These are phyloP conservation scores for Trichoderma atroviride DNA, from an alignment of 2,329 filamentous ascomycete species.

Conservation along the genomic window DNA sequence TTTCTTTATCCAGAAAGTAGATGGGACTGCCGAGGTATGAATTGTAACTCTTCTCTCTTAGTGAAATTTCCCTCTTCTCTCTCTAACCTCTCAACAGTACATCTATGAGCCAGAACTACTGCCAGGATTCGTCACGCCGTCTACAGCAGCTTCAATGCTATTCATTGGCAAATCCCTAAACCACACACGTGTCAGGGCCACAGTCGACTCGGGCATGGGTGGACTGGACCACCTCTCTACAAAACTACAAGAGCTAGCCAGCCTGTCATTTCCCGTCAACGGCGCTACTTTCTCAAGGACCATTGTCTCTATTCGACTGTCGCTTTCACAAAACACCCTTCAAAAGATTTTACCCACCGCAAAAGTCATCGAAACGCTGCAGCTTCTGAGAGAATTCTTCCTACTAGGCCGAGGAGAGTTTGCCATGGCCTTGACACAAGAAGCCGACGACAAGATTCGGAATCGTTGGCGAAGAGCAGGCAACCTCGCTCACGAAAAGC, in stretches of 20 bases:
- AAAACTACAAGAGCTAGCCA: slow-evolving; percentile 70
- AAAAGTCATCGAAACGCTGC: slow-evolving; percentile 75
- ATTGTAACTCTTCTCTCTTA: slow-evolving; percentile 25
- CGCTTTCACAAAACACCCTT: slow-evolving; percentile 80
- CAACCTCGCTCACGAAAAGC: slow-evolving; percentile 59
- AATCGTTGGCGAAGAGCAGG: slow-evolving; percentile 69
- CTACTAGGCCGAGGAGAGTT: slow-evolving; percentile 89
- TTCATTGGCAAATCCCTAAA: slow-evolving; percentile 91
- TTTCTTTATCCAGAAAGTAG: slow-evolving; percentile 73
- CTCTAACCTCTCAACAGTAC: slow-evolving; percentile 48
- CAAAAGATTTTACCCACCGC: slow-evolving; percentile 78
- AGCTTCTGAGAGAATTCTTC: slow-evolving; percentile 82
- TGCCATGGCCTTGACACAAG: slow-evolving; percentile 79
- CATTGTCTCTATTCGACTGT: slow-evolving; percentile 75
- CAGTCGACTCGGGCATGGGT: slow-evolving; percentile 47
- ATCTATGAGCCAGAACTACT: slow-evolving; percentile 61
- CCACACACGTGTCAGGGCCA: slow-evolving; percentile 68
- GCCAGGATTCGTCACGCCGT: slow-evolving; percentile 75
- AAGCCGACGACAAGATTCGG: slow-evolving; percentile 80
- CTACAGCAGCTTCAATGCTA: slow-evolving; percentile 79
- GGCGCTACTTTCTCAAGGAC: slow-evolving; percentile 69
- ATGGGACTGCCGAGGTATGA: slow-evolving; percentile 47
- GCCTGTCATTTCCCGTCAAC: slow-evolving; percentile 73
- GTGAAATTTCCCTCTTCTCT: too few relatives aligned
- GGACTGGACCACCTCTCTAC: slow-evolving; percentile 65